Evolutionary conservation across 352 stramenopile genomes (phyloP), one percentile per base, ranked within the genome.

Genomic region (Phytophthora pluvialis): DNA sequence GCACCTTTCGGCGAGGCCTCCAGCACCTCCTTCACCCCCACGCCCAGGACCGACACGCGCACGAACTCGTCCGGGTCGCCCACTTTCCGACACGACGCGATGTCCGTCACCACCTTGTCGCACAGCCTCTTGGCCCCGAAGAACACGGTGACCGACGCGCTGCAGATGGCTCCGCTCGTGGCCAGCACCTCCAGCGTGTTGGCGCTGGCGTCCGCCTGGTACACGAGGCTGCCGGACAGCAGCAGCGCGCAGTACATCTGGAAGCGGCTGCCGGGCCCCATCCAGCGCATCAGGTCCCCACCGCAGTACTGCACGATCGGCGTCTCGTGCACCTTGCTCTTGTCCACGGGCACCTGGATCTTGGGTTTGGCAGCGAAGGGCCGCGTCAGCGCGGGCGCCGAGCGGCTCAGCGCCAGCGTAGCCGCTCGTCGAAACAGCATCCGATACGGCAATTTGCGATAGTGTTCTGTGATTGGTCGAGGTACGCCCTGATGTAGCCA

Each of bases 181-280:
- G 80, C 75, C 39, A 75, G 40, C 1, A 88, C 63, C 82, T 91
- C 64, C 26, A 18, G 8, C 12, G 90, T 78, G 42, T 89, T 79
- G 54, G 69, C 81, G 13, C 47, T 67, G 0, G 74, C 55, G 47
- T 88, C 78, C 2, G 81, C 80, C 49, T 88, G 80, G 32, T 80
- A 86, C 35, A 91, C 70, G 42, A 93, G 67, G 18, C 81, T 89
- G 4, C 80, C 81, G 2, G 74, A 83, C 33, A 89, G 72, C 35
- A 93, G 63, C 52, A 93, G 39, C 5, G 80, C 70, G 52, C 81
- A 91, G 67, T 91, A 93, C 81, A 93, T 91, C 43, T 93, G 84
- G 60, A 75, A 85, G 36, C 80, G 73, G 33, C 74, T 89, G 43
- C 74, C 82, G 6, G 67, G 68, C 16, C 84, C 82, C 43, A 93